A percentile compares a stretch with the other conserved stretches of the same genome.
These are phyloP conservation scores for Carex cristatella DNA, from an alignment of 176 grass and related monocot genomes.

Conservation along the genomic window DNA sequence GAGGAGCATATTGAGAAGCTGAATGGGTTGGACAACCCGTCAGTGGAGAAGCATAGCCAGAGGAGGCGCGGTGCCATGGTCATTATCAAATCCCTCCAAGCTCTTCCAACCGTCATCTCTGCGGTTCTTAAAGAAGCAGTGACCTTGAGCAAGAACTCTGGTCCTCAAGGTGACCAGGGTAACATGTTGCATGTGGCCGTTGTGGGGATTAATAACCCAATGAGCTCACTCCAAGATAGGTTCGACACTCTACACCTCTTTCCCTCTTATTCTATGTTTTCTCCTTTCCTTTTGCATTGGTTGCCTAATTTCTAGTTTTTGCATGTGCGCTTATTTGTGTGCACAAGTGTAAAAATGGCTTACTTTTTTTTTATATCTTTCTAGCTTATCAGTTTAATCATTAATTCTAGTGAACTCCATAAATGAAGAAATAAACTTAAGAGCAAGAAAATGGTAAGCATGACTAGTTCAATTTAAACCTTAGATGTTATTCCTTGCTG, in stretches of 20 bases:
- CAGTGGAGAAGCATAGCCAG: slow-evolving; percentile 46
- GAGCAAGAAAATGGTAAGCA: not conserved
- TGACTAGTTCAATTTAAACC: not conserved
- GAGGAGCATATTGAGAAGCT: slow-evolving; percentile 76
- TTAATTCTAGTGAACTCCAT: not conserved
- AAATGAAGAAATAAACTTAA: not conserved
- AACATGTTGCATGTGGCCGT: slow-evolving; percentile 96
- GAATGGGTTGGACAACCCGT: slow-evolving; percentile 31
- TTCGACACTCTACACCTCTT: slow-evolving; percentile 26
- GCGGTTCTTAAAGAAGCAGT: slow-evolving; percentile 72
- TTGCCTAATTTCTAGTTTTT: not conserved
- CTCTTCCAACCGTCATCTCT: slow-evolving; percentile 63
- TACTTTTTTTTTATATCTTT: not conserved
- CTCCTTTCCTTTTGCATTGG: not conserved
- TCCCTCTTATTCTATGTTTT: not conserved
- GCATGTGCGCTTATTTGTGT: not conserved
- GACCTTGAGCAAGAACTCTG: slow-evolving; percentile 31
- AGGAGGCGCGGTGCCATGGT: slow-evolving; percentile 89
- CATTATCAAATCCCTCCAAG: slow-evolving; percentile 94
- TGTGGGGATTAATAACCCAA: slow-evolving; percentile 99
- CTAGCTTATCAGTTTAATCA: not conserved
- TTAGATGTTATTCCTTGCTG: not conserved
- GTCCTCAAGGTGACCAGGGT: slow-evolving; percentile 34
- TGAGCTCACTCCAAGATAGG: slow-evolving; percentile 98
- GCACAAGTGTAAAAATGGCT: not conserved